Conservation (phyloP, 2,329 filamentous ascomycete species). For the Fusarium avenaceum region DNA sequence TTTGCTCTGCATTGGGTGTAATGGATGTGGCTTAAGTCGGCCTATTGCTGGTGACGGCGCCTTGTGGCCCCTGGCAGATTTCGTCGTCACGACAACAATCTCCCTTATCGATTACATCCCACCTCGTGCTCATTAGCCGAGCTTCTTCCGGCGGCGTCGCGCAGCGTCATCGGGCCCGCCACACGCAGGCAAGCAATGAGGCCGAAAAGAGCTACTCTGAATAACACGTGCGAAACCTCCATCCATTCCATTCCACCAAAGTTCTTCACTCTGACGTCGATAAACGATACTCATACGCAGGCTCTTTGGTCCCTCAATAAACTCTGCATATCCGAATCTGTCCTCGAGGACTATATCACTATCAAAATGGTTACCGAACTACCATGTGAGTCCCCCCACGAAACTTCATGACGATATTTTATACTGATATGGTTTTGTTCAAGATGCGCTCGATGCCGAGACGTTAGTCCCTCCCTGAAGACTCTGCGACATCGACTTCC, state of each 20-base stretch:
- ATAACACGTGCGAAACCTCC: slow-evolving; percentile 29
- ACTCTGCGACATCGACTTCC: not conserved
- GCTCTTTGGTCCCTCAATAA: not conserved
- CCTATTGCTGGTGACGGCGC: no score
- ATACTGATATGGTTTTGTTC: slow-evolving; percentile 27
- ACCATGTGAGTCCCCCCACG: slow-evolving; percentile 58
- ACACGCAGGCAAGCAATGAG: slow-evolving; percentile 35
- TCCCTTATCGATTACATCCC: slow-evolving; percentile 5
- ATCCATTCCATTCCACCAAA: slow-evolving; percentile 12
- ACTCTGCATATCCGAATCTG: not conserved
- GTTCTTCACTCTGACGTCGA: slow-evolving; percentile 2
- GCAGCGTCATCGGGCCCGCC: slow-evolving; percentile 48
- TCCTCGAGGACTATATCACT: slow-evolving; percentile 5
- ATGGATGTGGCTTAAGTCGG: no score
- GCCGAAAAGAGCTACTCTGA: slow-evolving; percentile 38
- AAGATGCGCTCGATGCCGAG: slow-evolving; percentile 98
- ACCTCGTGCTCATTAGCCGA: slow-evolving; percentile 23
- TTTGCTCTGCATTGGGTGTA: slow-evolving; percentile 17
- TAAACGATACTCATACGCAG: slow-evolving; percentile 3
- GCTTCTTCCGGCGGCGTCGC: slow-evolving; percentile 37
- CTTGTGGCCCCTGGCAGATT: not conserved
- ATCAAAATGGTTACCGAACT: slow-evolving; percentile 62
- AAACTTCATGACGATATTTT: slow-evolving; percentile 20
- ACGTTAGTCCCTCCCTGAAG: slow-evolving; percentile 69
- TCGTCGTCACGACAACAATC: slow-evolving; percentile 53